Evolutionary conservation across 2,329 filamentous ascomycete species (phyloP), one percentile per base, ranked within the genome.

Genomic region (Pseudogymnoascus sp.): DNA sequence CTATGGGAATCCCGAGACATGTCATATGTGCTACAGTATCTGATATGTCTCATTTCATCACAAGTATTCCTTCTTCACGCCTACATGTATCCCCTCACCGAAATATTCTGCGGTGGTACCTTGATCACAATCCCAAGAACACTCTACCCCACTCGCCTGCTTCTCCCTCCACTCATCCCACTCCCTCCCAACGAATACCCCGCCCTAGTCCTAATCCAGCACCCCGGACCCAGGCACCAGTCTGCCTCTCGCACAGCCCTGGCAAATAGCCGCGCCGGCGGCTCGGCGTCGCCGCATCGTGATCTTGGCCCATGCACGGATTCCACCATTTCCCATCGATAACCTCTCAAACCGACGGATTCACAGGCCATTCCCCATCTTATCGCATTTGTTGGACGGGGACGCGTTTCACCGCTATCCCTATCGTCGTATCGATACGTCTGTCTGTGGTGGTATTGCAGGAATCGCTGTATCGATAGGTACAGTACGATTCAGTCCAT

Each of bases 241-340:
- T 54, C 47, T 54, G 47, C 47, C 47, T 54, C 47, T 54, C 47
- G 47, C 26, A 34, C 47, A 54, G 47, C 47, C 47, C 47, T 34
- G 26, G 47, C 47, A 54, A 54, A 54, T 54, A 54, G 47, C 47
- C 47, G 47, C 47, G 47, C 47, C 47, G n/a, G 26, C 47, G 47
- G 47, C 47, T 54, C 47, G 47, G 47, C 47, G 47, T 31, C 47
- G 47, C 47, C 47, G 47, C 26, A 34, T 54, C 47, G 26, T 31
- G 26, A 54, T 18, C 47, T 54, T 54, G 26, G 26, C 26, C 11
- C 47, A 31, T 54, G 47, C 47, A 54, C 47, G 26, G 0, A 34
- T 54, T 54, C 26, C 47, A 54, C 21, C 47, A 54, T 54, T 31
- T 34, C 47, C 26, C 47, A 31, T 31, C 47, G 47, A 54, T 54